Percentiles rank a stretch among this genome's conserved stretches.
Evolutionary conservation across 768 basidiomycete species (phyloP).

Genomic region (Agrocybe praecox): DNA sequence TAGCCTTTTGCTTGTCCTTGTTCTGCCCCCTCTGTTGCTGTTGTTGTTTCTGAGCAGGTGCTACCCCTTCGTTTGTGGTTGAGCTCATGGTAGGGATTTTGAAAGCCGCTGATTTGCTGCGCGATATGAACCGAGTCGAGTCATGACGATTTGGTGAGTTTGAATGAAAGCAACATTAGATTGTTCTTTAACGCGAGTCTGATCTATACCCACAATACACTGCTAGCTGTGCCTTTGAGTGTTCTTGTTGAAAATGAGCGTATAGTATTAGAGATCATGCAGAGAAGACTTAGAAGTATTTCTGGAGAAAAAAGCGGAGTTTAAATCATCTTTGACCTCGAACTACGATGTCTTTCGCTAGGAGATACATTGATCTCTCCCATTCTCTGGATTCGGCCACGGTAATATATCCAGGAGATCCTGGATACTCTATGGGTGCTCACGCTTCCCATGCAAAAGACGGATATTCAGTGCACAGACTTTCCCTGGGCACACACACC

Average conservation of each 20-base stretch:
- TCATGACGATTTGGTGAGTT: background rate
- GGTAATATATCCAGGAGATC: conserved; percentile 61
- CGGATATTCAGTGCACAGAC: conserved; percentile 50
- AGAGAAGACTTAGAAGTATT: background rate
- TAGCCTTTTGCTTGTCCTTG: conserved; percentile 11
- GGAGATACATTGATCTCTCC: conserved; percentile 51
- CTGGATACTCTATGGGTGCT: conserved; percentile 40
- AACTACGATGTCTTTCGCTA: background rate
- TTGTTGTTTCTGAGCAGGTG: background rate
- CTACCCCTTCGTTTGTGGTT: background rate
- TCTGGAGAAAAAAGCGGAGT: background rate
- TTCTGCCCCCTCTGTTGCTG: background rate
- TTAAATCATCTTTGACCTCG: background rate
- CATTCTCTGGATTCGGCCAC: conserved; percentile 47
- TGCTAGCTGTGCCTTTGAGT: conserved; percentile 1
- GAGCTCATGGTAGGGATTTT: background rate
- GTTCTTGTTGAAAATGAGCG: conserved; percentile 10
- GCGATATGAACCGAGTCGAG: background rate
- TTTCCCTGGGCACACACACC: conserved; percentile 68
- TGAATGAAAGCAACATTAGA: background rate
- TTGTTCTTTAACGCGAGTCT: background rate
- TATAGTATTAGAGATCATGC: conserved; percentile 4
- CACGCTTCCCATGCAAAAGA: conserved; percentile 42
- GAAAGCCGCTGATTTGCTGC: conserved; percentile 11
- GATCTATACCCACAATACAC: conserved; percentile 8